Percentiles rank a stretch among this genome's conserved stretches.
phyloP scores from a whole-genome alignment of 2,329 filamentous ascomycete species.

The Aureobasidium sp. region DNA sequence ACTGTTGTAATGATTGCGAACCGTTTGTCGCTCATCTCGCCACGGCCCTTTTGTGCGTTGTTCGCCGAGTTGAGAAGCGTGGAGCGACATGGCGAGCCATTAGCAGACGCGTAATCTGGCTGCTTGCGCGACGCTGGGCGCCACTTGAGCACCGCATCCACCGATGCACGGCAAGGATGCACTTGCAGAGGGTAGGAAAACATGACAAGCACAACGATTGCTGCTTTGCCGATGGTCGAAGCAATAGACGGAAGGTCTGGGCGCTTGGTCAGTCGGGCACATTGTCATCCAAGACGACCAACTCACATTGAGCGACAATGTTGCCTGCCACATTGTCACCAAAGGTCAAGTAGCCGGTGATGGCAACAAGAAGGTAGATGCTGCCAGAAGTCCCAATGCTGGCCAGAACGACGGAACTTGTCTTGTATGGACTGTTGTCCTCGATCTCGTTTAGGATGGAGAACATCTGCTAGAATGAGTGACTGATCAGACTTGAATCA shows the following conservation, averaged over 20 bases:
- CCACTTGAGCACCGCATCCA: slow-evolving; percentile 94
- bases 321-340: slow-evolving; percentile 85
- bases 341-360: slow-evolving; percentile 94
- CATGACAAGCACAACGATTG: slow-evolving; percentile 91
- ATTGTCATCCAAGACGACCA: too few species aligned
- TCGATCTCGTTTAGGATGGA: slow-evolving; percentile 93
- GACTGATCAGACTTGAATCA: not conserved
- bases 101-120: slow-evolving; percentile 12
- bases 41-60: slow-evolving; percentile 20
- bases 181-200: slow-evolving; percentile 95
- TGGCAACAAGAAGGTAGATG: slow-evolving; percentile 84
- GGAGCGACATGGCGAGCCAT: slow-evolving; percentile 22
- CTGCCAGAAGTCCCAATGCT: slow-evolving; percentile 84
- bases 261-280: too few species aligned
- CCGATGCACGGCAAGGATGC: slow-evolving; percentile 89
- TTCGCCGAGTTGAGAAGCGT: slow-evolving; percentile 21
- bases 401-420: slow-evolving; percentile 68
- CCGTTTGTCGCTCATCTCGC: slow-evolving; percentile 72
- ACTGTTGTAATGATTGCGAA: slow-evolving; percentile 84
- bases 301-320: slow-evolving; percentile 84
- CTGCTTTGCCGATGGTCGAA: slow-evolving; percentile 87
- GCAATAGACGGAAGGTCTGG: slow-evolving; percentile 64
- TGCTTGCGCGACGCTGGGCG: slow-evolving; percentile 48
- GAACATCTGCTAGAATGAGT: slow-evolving; percentile 66
- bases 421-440: slow-evolving; percentile 71